Evolutionary conservation across 2,329 filamentous ascomycete species (phyloP).

Genomic region (Arthrinium puccinioides): DNA sequence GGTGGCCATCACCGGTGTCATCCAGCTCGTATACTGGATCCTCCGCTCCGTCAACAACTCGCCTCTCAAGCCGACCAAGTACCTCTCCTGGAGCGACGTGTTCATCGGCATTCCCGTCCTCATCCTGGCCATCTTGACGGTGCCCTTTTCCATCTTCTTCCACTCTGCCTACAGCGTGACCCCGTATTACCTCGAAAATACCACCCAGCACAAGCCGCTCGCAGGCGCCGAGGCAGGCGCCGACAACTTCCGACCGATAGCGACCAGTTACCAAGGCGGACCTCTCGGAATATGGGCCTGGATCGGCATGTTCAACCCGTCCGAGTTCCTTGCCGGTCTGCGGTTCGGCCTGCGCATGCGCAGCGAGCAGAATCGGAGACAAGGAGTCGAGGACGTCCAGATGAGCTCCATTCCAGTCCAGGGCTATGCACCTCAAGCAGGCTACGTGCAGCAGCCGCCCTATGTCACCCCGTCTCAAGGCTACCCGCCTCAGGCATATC

Average conservation of each 20-base stretch:
- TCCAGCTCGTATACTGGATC: slow-evolving; percentile 14
- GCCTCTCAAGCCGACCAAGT: slow-evolving; percentile 7
- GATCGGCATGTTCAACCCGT: slow-evolving; percentile 2
- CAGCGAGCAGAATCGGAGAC: background rate
- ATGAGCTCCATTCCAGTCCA: no score
- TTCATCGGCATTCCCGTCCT: slow-evolving; percentile 14
- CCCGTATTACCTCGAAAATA: slow-evolving; percentile 8
- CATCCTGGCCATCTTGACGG: slow-evolving; percentile 10
- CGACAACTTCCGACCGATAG: background rate
- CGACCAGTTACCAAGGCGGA: slow-evolving; percentile 5
- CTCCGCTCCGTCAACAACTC: slow-evolving; percentile 5
- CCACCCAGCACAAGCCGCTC: slow-evolving; percentile 1
- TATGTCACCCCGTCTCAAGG: no score
- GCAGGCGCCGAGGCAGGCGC: background rate
- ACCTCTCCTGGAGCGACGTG: slow-evolving; percentile 11
- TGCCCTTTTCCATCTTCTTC: slow-evolving; percentile 15
- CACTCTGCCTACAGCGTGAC: slow-evolving; percentile 15
- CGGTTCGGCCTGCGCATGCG: slow-evolving; percentile 3
- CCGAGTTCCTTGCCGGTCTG: slow-evolving; percentile 5
- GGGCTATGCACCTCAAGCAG: no score
- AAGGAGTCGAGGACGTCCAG: background rate
- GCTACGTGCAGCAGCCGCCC: no score
- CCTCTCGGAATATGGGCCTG: slow-evolving; percentile 3
- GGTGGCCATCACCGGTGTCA: slow-evolving; percentile 13
- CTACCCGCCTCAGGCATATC: no score